These are phyloP conservation scores for Coemansia sp. DNA, from an alignment of 192 early-diverging fungal genomes.

Conservation along the genomic window DNA sequence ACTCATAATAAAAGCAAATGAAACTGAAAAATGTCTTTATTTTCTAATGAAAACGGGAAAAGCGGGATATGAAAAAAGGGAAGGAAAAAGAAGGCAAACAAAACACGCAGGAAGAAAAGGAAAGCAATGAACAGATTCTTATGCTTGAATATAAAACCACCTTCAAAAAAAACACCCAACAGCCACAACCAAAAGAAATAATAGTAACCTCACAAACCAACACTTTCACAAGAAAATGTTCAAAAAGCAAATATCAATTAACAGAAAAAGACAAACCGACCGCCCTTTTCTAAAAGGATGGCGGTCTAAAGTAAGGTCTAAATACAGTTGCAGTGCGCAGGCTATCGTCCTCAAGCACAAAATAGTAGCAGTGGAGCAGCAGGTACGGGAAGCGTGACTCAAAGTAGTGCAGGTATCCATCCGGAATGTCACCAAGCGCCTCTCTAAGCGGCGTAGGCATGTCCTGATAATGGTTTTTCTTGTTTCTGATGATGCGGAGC, in stretches of 20 bases:
- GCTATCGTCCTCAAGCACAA: constrained; percentile 66
- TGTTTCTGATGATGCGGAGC: constrained; percentile 88
- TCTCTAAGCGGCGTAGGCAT: constrained; percentile 73
- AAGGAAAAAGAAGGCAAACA: neutral
- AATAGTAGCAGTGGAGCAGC: constrained; percentile 85
- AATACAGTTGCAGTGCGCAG: constrained; percentile 67
- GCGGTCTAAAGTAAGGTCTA: constrained; percentile 64
- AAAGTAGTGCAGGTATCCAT: constrained; percentile 87
- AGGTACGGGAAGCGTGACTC: constrained; percentile 86
- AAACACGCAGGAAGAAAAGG: neutral
- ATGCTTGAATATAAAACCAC: no score
- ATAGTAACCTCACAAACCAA: no score
- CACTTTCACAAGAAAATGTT: no score
- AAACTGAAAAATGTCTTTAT: neutral
- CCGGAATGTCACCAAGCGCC: constrained; percentile 79
- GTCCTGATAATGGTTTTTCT: constrained; percentile 98
- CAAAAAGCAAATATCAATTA: neutral
- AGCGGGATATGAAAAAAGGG: neutral
- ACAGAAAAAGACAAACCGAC: neutral
- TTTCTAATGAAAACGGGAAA: neutral
- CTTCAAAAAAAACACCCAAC: no score
- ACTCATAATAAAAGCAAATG: constrained; percentile 3
- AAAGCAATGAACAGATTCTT: no score
- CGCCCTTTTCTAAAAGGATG: constrained; percentile 18
- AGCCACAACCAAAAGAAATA: no score